Base-by-base conservation (phyloP, 257 asterid species). In the Solanum pennellii region DNA sequence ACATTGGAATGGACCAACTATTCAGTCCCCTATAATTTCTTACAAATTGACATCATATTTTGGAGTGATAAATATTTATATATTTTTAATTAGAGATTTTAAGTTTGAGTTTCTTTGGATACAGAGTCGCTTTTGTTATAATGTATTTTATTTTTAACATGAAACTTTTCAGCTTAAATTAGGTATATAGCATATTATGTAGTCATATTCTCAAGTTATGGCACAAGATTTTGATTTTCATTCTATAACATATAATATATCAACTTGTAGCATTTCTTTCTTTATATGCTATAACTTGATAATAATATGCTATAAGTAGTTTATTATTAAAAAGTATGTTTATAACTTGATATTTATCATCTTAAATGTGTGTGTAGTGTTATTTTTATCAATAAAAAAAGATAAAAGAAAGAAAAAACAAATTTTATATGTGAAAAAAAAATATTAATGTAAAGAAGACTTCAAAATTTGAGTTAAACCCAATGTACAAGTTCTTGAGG, bases 111-210 rank as follows among this genome's bases (percentile, higher is more conserved):
- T 7, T 56, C 0, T 18, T 18, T 56, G 1, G 0, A 0, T 56
- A 18, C n/a, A 7, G 0, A 56, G 1, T 56, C 65, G 2, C 0
- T 0, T 12, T 37, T 39, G 2, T 39, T 27, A 12, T 20, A 23
- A 27, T 0, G 4, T 5, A 2, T 11, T 74, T 23, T 37, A 74
- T 1, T 9, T 10, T 18, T 1, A 56, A 56, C 1, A 12, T 18
- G 5, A 3, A 1, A 56, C 5, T 56, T 56, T 7, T 0, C 0
- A 2, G 1, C 4, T 0, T 2, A 0, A 56, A 56, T 56, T n/a
- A n/a, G n/a, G n/a, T n/a, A n/a, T n/a, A n/a, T n/a, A n/a, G n/a
- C n/a, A n/a, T n/a, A n/a, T n/a, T n/a, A n/a, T n/a, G n/a, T n/a
- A n/a, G n/a, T n/a, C n/a, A n/a, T n/a, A n/a, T n/a, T n/a, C n/a